phyloP scores from a whole-genome alignment of 768 basidiomycete species.

The Boletus coccyginus region DNA sequence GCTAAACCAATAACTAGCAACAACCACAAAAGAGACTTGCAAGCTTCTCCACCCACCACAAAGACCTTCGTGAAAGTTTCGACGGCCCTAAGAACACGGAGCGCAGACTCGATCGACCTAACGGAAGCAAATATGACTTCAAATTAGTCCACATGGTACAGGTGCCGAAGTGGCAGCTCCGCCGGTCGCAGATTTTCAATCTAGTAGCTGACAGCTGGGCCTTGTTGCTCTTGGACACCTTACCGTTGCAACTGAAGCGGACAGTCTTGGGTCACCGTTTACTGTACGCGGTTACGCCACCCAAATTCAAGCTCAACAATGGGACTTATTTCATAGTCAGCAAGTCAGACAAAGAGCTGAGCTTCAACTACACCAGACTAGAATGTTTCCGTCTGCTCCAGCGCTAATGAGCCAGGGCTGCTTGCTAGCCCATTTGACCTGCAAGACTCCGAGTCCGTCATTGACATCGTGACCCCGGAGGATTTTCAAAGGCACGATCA shows the following conservation, averaged over 20 bases:
- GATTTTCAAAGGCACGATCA: slow-evolving; percentile 97
- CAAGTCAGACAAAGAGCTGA: slow-evolving; percentile 30
- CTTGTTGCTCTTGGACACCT: slow-evolving; percentile 9
- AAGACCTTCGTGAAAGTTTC: neutral
- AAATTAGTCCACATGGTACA: neutral
- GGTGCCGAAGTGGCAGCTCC: neutral
- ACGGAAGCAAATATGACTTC: slow-evolving; percentile 12
- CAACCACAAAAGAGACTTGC: neutral
- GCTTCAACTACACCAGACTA: slow-evolving; percentile 81
- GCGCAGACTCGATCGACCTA: neutral
- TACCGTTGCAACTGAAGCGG: slow-evolving; percentile 5
- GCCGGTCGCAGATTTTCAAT: neutral
- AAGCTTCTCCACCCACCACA: neutral
- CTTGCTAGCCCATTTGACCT: slow-evolving; percentile 82
- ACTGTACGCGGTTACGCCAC: slow-evolving; percentile 14
- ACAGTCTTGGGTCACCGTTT: slow-evolving; percentile 7
- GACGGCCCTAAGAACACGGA: neutral
- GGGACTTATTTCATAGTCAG: slow-evolving; percentile 21
- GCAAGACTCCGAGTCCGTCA: slow-evolving; percentile 89
- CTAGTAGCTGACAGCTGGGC: neutral
- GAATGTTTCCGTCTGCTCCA: slow-evolving; percentile 87
- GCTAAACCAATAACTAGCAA: neutral
- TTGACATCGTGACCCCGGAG: slow-evolving; percentile 84
- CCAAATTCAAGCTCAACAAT: slow-evolving; percentile 24
- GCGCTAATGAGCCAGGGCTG: slow-evolving; percentile 93